A percentile compares a stretch with the other conserved stretches of the same genome.
phyloP scores from a whole-genome alignment of 1,284 basidiomycete genomes.

The Ganoderma resinaceum region DNA sequence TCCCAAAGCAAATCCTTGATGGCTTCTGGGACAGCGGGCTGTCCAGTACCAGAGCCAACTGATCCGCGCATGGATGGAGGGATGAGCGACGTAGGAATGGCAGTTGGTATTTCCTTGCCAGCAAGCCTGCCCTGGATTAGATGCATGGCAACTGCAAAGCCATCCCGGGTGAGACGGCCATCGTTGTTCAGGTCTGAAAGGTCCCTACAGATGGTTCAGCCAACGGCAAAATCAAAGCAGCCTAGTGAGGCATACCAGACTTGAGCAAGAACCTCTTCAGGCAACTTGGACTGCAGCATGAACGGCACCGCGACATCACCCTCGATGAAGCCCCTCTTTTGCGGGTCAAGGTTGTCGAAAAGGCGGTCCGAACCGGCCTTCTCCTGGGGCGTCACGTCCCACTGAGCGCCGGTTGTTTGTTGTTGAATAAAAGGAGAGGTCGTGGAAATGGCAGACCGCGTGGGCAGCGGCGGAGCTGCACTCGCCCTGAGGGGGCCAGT shows the following conservation, averaged over 20 bases:
- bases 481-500: conserved; percentile 55
- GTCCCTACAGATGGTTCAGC: conserved; percentile 68
- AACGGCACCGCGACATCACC: conserved; percentile 96
- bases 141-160: conserved; percentile 97
- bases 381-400: conserved; percentile 89
- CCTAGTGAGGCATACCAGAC: conserved; percentile 74
- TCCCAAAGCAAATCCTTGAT: conserved; percentile 63
- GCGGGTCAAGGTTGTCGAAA: conserved; percentile 86
- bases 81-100: conserved; percentile 77
- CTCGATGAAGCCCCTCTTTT: conserved; percentile 85
- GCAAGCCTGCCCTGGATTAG: conserved; percentile 90
- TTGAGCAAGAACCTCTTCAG: conserved; percentile 86
- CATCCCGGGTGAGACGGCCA: conserved; percentile 88
- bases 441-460: conserved; percentile 41
- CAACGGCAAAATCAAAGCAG: conserved; percentile 1
- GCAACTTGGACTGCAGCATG: conserved; percentile 91
- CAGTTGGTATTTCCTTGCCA: conserved; percentile 82
- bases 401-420: conserved; percentile 47
- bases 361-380: conserved; percentile 84
- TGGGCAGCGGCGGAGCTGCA: conserved; percentile 57
- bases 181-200: conserved; percentile 92
- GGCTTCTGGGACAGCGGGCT: conserved; percentile 45
- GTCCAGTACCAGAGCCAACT: conserved; percentile 37
- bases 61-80: conserved; percentile 78
- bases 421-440: conserved; percentile 35